A percentile compares a stretch with the other conserved stretches of the same genome.
phyloP scores from a whole-genome alignment of 2,329 filamentous ascomycete species.

The Trichoderma simmonsii region DNA sequence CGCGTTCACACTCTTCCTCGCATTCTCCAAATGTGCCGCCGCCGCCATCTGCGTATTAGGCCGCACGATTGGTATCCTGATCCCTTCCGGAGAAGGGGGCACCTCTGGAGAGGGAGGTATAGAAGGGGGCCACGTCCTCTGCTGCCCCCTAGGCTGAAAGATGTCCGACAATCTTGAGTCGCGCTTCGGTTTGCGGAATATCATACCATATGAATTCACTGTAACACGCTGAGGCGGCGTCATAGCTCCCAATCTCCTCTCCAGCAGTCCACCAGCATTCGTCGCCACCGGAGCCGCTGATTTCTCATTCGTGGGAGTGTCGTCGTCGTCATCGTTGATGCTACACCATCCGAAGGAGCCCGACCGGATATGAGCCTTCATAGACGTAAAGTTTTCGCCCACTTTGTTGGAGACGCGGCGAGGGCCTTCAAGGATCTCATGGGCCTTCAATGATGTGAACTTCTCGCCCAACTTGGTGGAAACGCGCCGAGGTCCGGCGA shows the following conservation, averaged over 20 bases:
- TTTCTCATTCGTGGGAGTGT: background rate
- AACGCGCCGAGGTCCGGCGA: background rate
- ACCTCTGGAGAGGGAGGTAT: background rate
- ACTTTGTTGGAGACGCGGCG: background rate
- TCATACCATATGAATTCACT: slow-evolving; percentile 16
- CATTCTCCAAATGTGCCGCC: slow-evolving; percentile 17
- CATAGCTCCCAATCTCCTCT: background rate
- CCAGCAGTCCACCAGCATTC: background rate
- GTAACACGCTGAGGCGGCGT: background rate
- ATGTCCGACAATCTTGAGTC: slow-evolving; percentile 7
- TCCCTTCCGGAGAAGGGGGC: slow-evolving; percentile 15
- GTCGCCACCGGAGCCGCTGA: background rate
- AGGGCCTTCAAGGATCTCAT: background rate
- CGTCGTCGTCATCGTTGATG: slow-evolving; percentile 25
- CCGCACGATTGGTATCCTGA: background rate
- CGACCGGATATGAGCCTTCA: slow-evolving; percentile 24
- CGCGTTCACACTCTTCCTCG: background rate
- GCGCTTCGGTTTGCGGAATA: slow-evolving; percentile 1
- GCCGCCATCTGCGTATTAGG: slow-evolving; percentile 15
- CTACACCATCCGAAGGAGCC: slow-evolving; percentile 29
- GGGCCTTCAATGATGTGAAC: slow-evolving; percentile 35
- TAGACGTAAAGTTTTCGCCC: slow-evolving; percentile 31
- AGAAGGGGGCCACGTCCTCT: background rate
- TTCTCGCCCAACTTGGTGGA: background rate
- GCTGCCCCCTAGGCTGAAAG: background rate